Evolutionary conservation across 345 rosid genomes (phyloP), one percentile per base, ranked within the genome.

Genomic region (Brassica juncea): DNA sequence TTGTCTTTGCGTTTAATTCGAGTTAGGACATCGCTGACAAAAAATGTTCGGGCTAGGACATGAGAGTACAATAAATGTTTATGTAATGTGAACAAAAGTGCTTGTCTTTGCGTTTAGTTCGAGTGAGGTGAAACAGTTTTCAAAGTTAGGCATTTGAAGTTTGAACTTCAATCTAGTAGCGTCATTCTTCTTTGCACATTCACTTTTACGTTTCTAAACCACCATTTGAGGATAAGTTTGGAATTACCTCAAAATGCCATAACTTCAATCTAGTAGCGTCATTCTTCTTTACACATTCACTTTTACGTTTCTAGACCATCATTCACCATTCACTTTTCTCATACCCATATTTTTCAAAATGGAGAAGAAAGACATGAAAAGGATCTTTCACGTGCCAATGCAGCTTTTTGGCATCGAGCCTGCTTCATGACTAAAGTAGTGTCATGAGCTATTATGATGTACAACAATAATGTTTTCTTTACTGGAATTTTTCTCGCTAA

Each of bases 321-420:
- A 28, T 28, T 28, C 31, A 28, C 31, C 31, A 28, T 28, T 28
- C 31, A 28, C 31, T 28, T 28, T 28, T 4, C 31, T 28, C 31
- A 28, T 4, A 52, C 44, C 32, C 44, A n/a, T 7, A n/a, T 49
- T 49, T n/a, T 52, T 69, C 15, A 52, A 9, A 69, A 37, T n/a
- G 11, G 28, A 15, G 15, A 52, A 52, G 16, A 52, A 52, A 52
- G 8, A 52, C 25, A 54, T 54, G 25, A 3, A 25, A 5, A 52
- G 80, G 70, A 70, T 77, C 75, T 62, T 77, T 77, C 81, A 77
- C 71, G 70, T 77, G 71, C 57, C 11, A 35, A 6, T 49, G 42
- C 71, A 77, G 70, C 75, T 62, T 77, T 77, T 70, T 54, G 35
- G 35, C 14, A 68, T 32, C 15, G 66, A 58, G 73, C 23, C 27